Evolutionary conservation across 2,329 filamentous ascomycete species (phyloP), one percentile per base, ranked within the genome.

Genomic region (Aspergillus glaucus): DNA sequence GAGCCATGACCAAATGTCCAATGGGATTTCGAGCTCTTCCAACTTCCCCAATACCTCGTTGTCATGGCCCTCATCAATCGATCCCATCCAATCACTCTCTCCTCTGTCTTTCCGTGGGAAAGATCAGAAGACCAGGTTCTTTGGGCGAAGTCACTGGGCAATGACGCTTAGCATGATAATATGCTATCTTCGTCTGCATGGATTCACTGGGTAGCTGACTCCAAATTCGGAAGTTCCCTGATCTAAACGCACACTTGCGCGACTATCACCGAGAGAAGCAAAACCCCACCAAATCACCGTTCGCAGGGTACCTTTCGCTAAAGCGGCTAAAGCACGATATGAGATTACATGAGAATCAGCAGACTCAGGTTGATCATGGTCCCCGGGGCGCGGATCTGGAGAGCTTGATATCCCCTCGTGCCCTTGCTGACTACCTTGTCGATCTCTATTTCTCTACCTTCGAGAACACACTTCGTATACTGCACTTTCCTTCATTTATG

Each of bases 401-500:
- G n/a, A 15, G n/a, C 2, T 15, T 34, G 12, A 14, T 34, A 15
- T 12, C 32, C n/a, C 2, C 5, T 15, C 32, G 32, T 34, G n/a
- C 4, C n/a, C 32, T 34, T 30, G 47, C 43, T 4, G 42, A 49
- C 24, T 17, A n/a, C 3, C 37, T 49, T 41, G 17, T 41, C 10
- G 9, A 40, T 19, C 15, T 45, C 3, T 49, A 49, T 36, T 24
- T 32, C 24, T 19, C 10, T 1, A 32, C 36, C 12, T 45, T 45
- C 12, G 47, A 49, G 28, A 41, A 24, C 10, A 9, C n/a, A 8
- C 41, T 45, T 37, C 44, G 44, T 5, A 40, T 50, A 22, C n/a
- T 50, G 17, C 48, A 50, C 15, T n/a, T 44, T 22, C 44, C 44
- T 8, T 46, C 48, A 6, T 50, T 50, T 24, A 12, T 39, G 26